phyloP scores from a whole-genome alignment of 2,329 filamentous ascomycete species.

The Claviceps arundinis region DNA sequence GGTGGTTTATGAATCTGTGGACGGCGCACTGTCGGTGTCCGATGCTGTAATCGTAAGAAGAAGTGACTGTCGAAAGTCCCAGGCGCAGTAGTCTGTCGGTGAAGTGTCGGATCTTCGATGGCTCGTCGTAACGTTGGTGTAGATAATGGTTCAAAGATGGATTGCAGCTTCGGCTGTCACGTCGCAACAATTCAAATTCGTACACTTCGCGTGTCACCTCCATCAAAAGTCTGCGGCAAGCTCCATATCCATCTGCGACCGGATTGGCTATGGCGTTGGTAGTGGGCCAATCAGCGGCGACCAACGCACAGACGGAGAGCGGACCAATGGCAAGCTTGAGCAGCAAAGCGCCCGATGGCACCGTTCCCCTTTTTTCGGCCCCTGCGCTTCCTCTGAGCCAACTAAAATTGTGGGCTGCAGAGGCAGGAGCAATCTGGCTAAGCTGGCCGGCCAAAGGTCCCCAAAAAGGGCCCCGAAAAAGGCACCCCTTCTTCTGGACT shows the following conservation, averaged over 20 bases:
- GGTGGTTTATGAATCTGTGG: too few species aligned
- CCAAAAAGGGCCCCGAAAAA: constrained; percentile 13
- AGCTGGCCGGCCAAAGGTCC: constrained; percentile 14
- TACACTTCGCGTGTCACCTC: constrained; percentile 4
- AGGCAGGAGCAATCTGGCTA: constrained; percentile 16
- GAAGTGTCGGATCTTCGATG: background rate
- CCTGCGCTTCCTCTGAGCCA: constrained; percentile 24
- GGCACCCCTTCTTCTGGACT: constrained; percentile 20
- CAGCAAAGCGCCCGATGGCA: constrained; percentile 13
- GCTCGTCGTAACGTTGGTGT: background rate
- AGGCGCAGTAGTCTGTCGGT: too few species aligned
- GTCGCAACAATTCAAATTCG: constrained; percentile 9
- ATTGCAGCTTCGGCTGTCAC: background rate
- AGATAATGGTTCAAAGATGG: background rate
- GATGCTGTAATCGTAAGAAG: background rate
- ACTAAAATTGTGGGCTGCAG: constrained; percentile 36
- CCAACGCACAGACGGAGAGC: constrained; percentile 14
- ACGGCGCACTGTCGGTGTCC: background rate
- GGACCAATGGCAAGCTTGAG: constrained; percentile 18
- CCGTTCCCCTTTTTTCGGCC: constrained; percentile 30
- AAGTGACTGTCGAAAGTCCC: too few species aligned
- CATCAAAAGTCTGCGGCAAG: constrained; percentile 18
- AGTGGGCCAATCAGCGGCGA: constrained; percentile 16
- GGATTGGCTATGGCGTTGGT: background rate
- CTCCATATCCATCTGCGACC: constrained; percentile 8